These are phyloP conservation scores for Umbilicus rupestris DNA, from an alignment of 164 flowering plant species.

Conservation along the genomic window DNA sequence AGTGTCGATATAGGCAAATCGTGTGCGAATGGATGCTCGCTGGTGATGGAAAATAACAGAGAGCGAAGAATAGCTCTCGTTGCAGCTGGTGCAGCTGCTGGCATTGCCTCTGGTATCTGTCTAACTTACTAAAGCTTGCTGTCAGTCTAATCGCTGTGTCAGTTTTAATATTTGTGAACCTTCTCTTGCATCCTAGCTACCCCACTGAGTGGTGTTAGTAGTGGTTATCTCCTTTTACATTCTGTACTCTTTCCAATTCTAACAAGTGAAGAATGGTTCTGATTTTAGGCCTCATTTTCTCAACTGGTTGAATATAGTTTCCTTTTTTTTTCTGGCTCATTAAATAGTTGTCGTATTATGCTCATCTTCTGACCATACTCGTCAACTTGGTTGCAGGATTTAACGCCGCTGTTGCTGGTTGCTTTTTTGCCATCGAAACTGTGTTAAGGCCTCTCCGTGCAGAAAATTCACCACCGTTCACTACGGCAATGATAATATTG, in stretches of 20 bases:
- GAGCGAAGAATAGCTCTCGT: conserved; percentile 93
- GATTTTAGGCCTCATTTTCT: not conserved
- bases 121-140: not conserved
- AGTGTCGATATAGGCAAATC: conserved; percentile 99
- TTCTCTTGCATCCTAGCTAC: not conserved
- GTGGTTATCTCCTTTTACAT: not conserved
- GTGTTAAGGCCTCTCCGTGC: conserved; percentile 96
- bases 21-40: conserved; percentile 81
- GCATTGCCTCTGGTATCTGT: conserved; percentile 81
- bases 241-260: not conserved
- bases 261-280: not conserved
- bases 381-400: conserved; percentile 53
- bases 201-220: not conserved
- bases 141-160: not conserved
- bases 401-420: conserved; percentile 98
- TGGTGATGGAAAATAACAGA: conserved; percentile 91
- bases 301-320: not conserved
- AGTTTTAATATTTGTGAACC: not conserved
- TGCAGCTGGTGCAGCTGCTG: conserved; percentile 99
- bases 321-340: not conserved
- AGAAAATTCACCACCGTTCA: conserved; percentile 96
- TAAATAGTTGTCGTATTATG: not conserved
- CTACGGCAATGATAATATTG: conserved; percentile 96
- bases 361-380: not conserved
- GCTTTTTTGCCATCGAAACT: conserved; percentile 96